A percentile compares a stretch with the other conserved stretches of the same genome.
phyloP scores from a whole-genome alignment of 345 rosid species.

The Cardamine occulta region DNA sequence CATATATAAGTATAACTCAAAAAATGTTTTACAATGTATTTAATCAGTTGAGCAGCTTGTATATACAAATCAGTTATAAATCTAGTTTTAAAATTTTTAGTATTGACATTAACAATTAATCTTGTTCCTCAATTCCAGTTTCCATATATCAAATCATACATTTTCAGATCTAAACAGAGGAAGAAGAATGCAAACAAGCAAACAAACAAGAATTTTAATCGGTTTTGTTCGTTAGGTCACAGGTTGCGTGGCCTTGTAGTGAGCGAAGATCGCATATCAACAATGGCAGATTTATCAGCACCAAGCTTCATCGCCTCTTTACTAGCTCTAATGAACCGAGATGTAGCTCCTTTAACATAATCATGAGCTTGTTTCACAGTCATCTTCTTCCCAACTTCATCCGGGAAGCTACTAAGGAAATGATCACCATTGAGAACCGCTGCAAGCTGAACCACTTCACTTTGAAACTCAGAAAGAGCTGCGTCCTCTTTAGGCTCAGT shows the following conservation, averaged over 20 bases:
- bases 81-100: neutral
- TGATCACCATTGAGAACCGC: conserved; percentile 95
- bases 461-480: conserved; percentile 71
- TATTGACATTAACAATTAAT: conserved; percentile 11
- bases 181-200: conserved; percentile 8
- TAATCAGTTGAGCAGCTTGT: neutral
- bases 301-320: conserved; percentile 88
- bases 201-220: neutral
- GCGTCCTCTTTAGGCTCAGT: conserved; percentile 75
- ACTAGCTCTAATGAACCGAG: conserved; percentile 86
- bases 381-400: conserved; percentile 81
- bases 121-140: conserved; percentile 4
- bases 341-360: conserved; percentile 68
- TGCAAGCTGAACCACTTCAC: conserved; percentile 90
- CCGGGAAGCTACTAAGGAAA: conserved; percentile 78
- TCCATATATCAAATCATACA: conserved; percentile 26
- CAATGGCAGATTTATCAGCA: conserved; percentile 88
- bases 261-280: conserved; percentile 90
- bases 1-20: neutral
- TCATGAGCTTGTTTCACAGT: conserved; percentile 80
- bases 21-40: too few species aligned
- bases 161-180: conserved; percentile 21
- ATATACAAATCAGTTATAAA: neutral
- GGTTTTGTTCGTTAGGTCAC: conserved; percentile 13
- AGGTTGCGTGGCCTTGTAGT: conserved; percentile 63